Evolutionary conservation across 371 early-diverging fungal genomes (phyloP).

Genomic region (Mucor sp.): DNA sequence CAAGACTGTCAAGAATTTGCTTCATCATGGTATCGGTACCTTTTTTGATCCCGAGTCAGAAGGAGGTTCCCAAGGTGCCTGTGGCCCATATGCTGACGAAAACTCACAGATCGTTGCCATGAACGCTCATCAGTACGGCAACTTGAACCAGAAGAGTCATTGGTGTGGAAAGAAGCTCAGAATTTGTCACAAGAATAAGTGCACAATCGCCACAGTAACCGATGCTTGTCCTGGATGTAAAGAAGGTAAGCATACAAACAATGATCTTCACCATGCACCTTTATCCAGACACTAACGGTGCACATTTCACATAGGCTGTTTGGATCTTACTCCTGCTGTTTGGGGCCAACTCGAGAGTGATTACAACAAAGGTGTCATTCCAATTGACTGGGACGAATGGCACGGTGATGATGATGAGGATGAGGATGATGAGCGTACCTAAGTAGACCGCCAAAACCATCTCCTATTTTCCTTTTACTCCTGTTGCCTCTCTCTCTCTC

Average conservation of each 20-base stretch:
- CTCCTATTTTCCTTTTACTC: background rate
- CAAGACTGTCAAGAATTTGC: slow-evolving; percentile 5
- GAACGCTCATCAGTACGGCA: slow-evolving; percentile 41
- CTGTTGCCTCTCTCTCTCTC: background rate
- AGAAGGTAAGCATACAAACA: slow-evolving; percentile 19
- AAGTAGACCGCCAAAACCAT: background rate
- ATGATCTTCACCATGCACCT: background rate
- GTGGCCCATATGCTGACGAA: slow-evolving; percentile 31
- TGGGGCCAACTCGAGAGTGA: slow-evolving; percentile 54
- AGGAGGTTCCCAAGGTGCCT: slow-evolving; percentile 37
- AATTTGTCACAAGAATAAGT: slow-evolving; percentile 25
- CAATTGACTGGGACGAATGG: slow-evolving; percentile 54
- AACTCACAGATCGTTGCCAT: slow-evolving; percentile 40
- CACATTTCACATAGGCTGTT: slow-evolving; percentile 13
- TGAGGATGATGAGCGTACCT: slow-evolving; percentile 5
- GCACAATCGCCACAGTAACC: slow-evolving; percentile 31
- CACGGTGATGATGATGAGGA: slow-evolving; percentile 12
- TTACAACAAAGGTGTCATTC: slow-evolving; percentile 50
- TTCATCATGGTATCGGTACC: slow-evolving; percentile 23
- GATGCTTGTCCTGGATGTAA: slow-evolving; percentile 42
- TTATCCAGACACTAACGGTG: background rate
- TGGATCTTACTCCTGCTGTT: slow-evolving; percentile 65
- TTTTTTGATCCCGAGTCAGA: slow-evolving; percentile 36
- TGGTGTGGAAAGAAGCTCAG: slow-evolving; percentile 44
- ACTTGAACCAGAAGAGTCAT: slow-evolving; percentile 28